These are phyloP conservation scores for Fusarium falciforme DNA, from an alignment of 2,329 filamentous ascomycete genomes.

Conservation along the genomic window DNA sequence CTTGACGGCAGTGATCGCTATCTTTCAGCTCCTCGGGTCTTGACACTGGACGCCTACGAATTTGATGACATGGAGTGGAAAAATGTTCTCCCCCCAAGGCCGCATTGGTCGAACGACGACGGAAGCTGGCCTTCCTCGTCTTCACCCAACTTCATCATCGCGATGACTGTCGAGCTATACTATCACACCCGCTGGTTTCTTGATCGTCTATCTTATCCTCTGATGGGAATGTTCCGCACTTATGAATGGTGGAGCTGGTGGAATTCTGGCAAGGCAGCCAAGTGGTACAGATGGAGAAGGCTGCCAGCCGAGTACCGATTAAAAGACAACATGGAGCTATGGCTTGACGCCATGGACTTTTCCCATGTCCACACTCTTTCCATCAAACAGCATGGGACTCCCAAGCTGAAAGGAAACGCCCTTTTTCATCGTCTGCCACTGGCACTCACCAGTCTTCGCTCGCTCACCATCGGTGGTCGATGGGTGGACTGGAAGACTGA, in stretches of 20 bases:
- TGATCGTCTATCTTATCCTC: neutral
- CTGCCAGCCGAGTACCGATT: neutral
- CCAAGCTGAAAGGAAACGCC: neutral
- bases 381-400: neutral
- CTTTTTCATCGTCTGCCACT: neutral
- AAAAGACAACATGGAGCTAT: constrained; percentile 22
- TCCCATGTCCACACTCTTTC: constrained; percentile 16
- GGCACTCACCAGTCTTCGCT: neutral
- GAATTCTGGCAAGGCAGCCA: neutral
- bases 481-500: constrained; percentile 11
- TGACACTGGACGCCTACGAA: neutral
- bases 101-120: neutral
- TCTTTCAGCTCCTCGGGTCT: neutral
- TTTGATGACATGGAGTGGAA: constrained; percentile 9
- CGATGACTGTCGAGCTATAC: neutral
- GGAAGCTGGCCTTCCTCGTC: constrained; percentile 13
- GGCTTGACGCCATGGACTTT: constrained; percentile 32
- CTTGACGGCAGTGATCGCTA: constrained; percentile 23
- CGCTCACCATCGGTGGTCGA: neutral
- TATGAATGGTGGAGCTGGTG: neutral
- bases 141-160: neutral
- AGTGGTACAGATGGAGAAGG: constrained; percentile 7
- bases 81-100: neutral
- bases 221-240: neutral
- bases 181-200: constrained; percentile 8